These are phyloP conservation scores for Magnaporthiopsis incrustans DNA, from an alignment of 2,329 filamentous ascomycete genomes.

Conservation along the genomic window DNA sequence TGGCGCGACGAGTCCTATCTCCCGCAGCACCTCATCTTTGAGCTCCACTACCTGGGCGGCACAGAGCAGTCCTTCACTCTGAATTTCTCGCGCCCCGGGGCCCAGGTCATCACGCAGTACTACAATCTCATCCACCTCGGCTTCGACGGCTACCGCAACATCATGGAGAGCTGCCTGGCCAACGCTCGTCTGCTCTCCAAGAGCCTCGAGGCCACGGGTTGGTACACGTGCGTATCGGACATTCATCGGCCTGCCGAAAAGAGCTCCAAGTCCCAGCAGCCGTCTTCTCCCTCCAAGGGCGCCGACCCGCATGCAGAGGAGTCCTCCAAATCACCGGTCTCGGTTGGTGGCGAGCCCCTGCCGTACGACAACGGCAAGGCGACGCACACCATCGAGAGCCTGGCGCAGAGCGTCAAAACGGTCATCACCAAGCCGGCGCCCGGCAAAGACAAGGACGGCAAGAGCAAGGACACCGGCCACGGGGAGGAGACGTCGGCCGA, in stretches of 20 bases:
- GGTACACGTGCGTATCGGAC: conserved; percentile 57
- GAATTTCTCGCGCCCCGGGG: conserved; percentile 64
- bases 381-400: not conserved
- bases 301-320: conserved; percentile 7
- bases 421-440: conserved; percentile 24
- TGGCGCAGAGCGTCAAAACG: conserved; percentile 25
- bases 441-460: conserved; percentile 2
- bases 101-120: conserved; percentile 64
- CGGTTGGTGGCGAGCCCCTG: not conserved
- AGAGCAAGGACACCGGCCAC: conserved; percentile 13
- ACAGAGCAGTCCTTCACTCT: conserved; percentile 63
- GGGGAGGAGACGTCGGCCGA: conserved; percentile 43
- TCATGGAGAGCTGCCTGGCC: conserved; percentile 59
- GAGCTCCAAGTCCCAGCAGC: conserved; percentile 7
- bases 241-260: conserved; percentile 47
- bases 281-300: not conserved
- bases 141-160: conserved; percentile 52
- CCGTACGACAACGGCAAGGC: not conserved
- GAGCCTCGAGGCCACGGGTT: conserved; percentile 55
- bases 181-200: conserved; percentile 59
- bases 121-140: conserved; percentile 67
- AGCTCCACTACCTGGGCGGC: conserved; percentile 63
- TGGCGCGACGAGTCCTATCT: conserved; percentile 59
- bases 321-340: conserved; percentile 7
- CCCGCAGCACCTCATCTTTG: conserved; percentile 61